phyloP scores from a whole-genome alignment of 768 basidiomycete genomes.

The Trametes punicea region DNA sequence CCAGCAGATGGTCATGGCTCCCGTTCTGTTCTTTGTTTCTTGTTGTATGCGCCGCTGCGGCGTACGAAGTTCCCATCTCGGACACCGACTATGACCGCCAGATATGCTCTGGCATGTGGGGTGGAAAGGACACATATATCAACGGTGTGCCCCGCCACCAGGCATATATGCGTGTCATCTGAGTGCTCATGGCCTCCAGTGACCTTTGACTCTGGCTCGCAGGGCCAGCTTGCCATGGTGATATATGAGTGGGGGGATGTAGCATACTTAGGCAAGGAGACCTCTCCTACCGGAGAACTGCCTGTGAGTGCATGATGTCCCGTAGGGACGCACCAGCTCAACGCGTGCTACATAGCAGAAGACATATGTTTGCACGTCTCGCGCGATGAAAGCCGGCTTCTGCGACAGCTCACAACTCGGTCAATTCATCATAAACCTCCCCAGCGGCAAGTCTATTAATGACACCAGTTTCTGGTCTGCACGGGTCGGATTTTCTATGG shows the following conservation, averaged over 20 bases:
- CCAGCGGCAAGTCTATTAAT: conserved; percentile 54
- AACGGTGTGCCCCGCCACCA: conserved; percentile 54
- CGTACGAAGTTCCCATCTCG: conserved; percentile 62
- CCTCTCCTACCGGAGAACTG: conserved; percentile 51
- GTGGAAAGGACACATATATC: conserved; percentile 70
- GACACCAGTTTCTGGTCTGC: conserved; percentile 89
- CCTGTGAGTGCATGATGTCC: conserved; percentile 52
- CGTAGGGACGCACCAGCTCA: conserved; percentile 1
- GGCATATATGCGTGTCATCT: conserved; percentile 1
- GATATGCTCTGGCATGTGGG: conserved; percentile 97
- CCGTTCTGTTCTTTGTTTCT: conserved; percentile 31
- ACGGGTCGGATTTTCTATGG: conserved; percentile 58
- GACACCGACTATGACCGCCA: conserved; percentile 85
- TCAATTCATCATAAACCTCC: conserved; percentile 83
- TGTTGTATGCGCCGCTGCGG: conserved; percentile 36
- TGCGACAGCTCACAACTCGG: conserved; percentile 74
- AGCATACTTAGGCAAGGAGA: conserved; percentile 72
- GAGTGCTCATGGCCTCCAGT: conserved; percentile 42
- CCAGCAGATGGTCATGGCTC: conserved; percentile 24
- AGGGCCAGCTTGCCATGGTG: conserved; percentile 90
- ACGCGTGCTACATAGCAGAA: conserved; percentile 55
- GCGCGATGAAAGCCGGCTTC: conserved; percentile 65
- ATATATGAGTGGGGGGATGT: conserved; percentile 96
- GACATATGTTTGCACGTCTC: conserved; percentile 90
- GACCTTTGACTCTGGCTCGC: conserved; percentile 71